Percentiles rank a stretch among this genome's conserved stretches.
phyloP scores from a whole-genome alignment of 2,329 filamentous ascomycete genomes.

The Trichoderma oligosporum region DNA sequence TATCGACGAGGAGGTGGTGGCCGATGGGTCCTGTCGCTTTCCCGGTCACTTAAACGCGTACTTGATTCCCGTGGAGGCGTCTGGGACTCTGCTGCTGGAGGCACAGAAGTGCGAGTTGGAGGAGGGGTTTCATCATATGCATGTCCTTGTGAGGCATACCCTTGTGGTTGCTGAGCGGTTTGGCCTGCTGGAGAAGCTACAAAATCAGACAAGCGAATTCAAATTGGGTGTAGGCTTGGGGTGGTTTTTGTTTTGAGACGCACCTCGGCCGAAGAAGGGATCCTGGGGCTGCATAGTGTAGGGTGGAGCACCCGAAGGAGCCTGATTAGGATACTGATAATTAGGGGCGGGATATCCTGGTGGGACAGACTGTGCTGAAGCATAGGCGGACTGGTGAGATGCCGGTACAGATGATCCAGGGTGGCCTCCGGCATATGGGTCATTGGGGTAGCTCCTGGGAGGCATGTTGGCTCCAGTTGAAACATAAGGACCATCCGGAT shows the following conservation, averaged over 20 bases:
- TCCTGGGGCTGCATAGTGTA: constrained; percentile 47
- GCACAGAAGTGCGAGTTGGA: constrained; percentile 33
- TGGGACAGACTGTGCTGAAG: constrained; percentile 31
- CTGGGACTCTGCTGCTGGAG: constrained; percentile 40
- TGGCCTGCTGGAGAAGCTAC: constrained; percentile 52
- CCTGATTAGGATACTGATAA: constrained; percentile 37
- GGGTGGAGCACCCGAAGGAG: constrained; percentile 32
- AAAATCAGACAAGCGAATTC: constrained; percentile 40
- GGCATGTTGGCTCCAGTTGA: constrained; percentile 37
- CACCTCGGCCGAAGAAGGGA: constrained; percentile 58
- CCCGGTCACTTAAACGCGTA: constrained; percentile 42
- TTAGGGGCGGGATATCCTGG: constrained; percentile 32
- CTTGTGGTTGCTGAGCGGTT: constrained; percentile 32
- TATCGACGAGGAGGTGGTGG: constrained; percentile 38
- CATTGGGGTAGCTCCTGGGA: constrained; percentile 25
- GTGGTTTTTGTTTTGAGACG: constrained; percentile 41
- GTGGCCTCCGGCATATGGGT: constrained; percentile 33
- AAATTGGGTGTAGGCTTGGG: constrained; percentile 14
- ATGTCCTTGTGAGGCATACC: constrained; percentile 44
- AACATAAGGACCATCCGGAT: constrained; percentile 35
- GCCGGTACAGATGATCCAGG: constrained; percentile 30
- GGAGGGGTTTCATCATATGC: constrained; percentile 51
- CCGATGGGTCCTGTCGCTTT: constrained; percentile 41
- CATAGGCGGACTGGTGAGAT: constrained; percentile 34
- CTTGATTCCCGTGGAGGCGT: constrained; percentile 36